Evolutionary conservation across 371 early-diverging fungal genomes (phyloP).

Genomic region (Mortierella sp.): DNA sequence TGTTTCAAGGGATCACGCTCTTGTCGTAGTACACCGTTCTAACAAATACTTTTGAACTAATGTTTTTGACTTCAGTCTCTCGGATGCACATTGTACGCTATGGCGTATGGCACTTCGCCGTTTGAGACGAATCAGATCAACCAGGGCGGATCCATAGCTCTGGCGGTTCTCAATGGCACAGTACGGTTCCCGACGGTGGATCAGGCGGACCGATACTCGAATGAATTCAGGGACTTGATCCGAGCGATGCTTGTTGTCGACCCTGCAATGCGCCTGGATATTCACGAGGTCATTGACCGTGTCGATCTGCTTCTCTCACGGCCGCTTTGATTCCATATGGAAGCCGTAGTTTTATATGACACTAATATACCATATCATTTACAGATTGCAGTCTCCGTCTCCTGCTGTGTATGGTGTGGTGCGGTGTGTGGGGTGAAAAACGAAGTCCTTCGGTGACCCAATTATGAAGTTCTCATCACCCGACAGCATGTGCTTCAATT

Average conservation of each 20-base stretch:
- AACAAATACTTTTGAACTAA: background rate
- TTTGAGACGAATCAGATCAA: constrained; percentile 77
- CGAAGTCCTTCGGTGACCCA: no score
- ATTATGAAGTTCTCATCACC: no score
- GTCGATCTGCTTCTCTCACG: constrained; percentile 37
- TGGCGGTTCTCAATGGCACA: constrained; percentile 79
- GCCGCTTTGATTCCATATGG: constrained; percentile 9
- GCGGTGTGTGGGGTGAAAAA: no score
- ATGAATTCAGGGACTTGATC: constrained; percentile 70
- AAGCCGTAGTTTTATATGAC: no score
- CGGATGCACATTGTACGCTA: constrained; percentile 80
- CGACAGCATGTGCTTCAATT: no score
- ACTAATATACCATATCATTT: no score
- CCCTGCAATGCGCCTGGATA: constrained; percentile 74
- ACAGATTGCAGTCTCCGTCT: no score
- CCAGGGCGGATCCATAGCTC: constrained; percentile 78
- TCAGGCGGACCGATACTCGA: constrained; percentile 65
- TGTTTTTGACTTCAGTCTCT: constrained; percentile 59
- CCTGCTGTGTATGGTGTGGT: no score
- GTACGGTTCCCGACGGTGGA: constrained; percentile 66
- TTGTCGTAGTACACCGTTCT: background rate
- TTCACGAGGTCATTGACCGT: constrained; percentile 61
- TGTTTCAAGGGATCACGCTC: no score
- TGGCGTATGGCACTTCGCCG: constrained; percentile 81
- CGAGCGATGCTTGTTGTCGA: constrained; percentile 75